phyloP scores from a whole-genome alignment of 23 red algal genomes.

The Gracilaria gracilis region DNA sequence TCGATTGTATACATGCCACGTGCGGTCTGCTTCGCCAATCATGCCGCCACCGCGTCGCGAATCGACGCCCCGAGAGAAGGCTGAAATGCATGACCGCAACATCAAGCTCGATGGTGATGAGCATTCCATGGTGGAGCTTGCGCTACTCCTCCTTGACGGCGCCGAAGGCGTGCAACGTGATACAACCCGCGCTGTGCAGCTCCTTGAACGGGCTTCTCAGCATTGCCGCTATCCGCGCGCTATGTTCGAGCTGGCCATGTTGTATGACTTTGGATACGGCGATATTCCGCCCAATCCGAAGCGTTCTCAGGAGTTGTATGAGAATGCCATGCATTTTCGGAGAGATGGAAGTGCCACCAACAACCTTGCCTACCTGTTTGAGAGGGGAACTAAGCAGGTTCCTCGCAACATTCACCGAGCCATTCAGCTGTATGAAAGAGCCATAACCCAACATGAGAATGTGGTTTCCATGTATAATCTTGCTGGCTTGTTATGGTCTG shows the following conservation, averaged over 20 bases:
- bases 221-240: background rate
- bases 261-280: conserved; percentile 21
- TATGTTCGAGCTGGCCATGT: conserved; percentile 31
- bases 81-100: background rate
- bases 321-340: background rate
- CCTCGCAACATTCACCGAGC: conserved; percentile 19
- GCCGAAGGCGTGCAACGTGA: conserved; percentile 33
- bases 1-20: background rate
- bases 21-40: background rate
- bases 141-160: conserved; percentile 8
- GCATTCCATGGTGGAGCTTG: background rate
- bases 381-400: conserved; percentile 16
- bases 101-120: background rate
- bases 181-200: background rate
- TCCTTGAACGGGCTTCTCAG: conserved; percentile 17
- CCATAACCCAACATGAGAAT: conserved; percentile 24
- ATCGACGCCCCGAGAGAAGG: background rate
- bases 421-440: conserved; percentile 34
- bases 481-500: conserved; percentile 29
- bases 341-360: conserved; percentile 23
- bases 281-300: conserved; percentile 25
- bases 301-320: conserved; percentile 11
- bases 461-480: conserved; percentile 47
- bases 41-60: background rate
- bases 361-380: conserved; percentile 13